phyloP scores from a whole-genome alignment of 805 yeast genomes.

The Hanseniaspora hatyaiensis region DNA sequence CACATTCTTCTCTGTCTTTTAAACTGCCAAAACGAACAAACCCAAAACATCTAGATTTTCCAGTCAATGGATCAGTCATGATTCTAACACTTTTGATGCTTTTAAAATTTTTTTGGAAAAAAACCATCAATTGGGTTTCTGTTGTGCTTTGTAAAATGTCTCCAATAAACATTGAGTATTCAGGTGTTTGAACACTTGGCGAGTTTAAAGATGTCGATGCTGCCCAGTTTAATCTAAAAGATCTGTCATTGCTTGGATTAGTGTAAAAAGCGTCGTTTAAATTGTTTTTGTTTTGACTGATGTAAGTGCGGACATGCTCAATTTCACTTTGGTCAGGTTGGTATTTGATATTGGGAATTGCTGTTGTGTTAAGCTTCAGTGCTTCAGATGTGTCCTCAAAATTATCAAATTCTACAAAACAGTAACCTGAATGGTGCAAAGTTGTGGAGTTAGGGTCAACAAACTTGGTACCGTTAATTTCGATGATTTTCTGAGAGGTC shows the following conservation, averaged over 20 bases:
- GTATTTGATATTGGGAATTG: constrained; percentile 41
- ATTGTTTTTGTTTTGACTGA: background rate
- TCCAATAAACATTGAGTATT: constrained; percentile 70
- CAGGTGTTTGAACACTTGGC: constrained; percentile 62
- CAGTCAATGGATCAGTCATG: constrained; percentile 75
- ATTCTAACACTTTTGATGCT: constrained; percentile 71
- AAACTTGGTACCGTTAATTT: constrained; percentile 27
- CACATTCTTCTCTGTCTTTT: constrained; percentile 54
- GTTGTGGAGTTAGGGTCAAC: constrained; percentile 28
- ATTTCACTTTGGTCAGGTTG: constrained; percentile 17
- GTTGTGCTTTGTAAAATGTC: constrained; percentile 68
- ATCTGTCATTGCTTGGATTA: constrained; percentile 38
- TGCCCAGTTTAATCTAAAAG: constrained; percentile 73
- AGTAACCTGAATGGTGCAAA: constrained; percentile 49
- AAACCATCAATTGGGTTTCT: constrained; percentile 62
- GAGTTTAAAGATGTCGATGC: constrained; percentile 66
- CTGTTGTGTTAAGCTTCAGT: constrained; percentile 50
- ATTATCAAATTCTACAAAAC: constrained; percentile 63
- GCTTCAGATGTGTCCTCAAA: constrained; percentile 63
- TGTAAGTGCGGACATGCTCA: background rate
- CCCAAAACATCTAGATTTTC: constrained; percentile 68
- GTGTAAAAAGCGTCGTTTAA: constrained; percentile 18
- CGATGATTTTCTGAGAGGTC: constrained; percentile 17
- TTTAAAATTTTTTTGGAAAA: constrained; percentile 54
- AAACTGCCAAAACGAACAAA: constrained; percentile 67